Conservation (phyloP, 495 filamentous ascomycete genomes). For the Sordaria brevicollis region DNA sequence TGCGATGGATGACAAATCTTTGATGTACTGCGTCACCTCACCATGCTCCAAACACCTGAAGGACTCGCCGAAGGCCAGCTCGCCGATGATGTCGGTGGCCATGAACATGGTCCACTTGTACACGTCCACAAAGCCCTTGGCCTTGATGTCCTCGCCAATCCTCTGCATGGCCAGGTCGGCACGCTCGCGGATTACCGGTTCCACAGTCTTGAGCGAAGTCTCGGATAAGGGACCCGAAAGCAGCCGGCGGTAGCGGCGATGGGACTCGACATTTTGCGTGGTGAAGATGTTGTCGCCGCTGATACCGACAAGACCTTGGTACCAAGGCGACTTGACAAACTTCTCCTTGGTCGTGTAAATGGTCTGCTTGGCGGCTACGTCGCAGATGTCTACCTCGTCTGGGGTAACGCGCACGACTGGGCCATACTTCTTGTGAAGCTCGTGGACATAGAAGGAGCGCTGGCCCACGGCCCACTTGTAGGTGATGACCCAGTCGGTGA, state of each 20-base stretch:
- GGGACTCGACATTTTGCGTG: conserved; percentile 20
- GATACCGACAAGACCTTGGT: conserved; percentile 6
- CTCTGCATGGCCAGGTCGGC: conserved; percentile 30
- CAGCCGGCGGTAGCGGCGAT: conserved; percentile 29
- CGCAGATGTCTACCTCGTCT: conserved; percentile 38
- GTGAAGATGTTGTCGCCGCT: conserved; percentile 22
- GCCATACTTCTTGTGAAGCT: conserved; percentile 33
- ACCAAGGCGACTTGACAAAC: conserved; percentile 13
- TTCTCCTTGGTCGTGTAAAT: conserved; percentile 12
- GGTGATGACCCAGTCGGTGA: conserved; percentile 20
- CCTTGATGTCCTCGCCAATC: conserved; percentile 25
- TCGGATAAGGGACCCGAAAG: conserved; percentile 40
- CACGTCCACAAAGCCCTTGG: conserved; percentile 29
- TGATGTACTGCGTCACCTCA: conserved; percentile 33
- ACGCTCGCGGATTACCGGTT: conserved; percentile 25
- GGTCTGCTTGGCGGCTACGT: conserved; percentile 8
- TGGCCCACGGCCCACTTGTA: conserved; percentile 26
- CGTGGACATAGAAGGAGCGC: conserved; percentile 28
- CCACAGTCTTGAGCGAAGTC: conserved; percentile 30
- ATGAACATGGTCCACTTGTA: conserved; percentile 49
- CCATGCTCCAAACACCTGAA: conserved; percentile 43
- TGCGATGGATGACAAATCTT: conserved; percentile 24
- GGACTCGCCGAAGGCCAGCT: conserved; percentile 44
- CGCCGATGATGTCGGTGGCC: conserved; percentile 43
- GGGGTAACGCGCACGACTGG: conserved; percentile 47